Evolutionary conservation across 1,284 basidiomycete species (phyloP).

Genomic region (Baeospora myosura): DNA sequence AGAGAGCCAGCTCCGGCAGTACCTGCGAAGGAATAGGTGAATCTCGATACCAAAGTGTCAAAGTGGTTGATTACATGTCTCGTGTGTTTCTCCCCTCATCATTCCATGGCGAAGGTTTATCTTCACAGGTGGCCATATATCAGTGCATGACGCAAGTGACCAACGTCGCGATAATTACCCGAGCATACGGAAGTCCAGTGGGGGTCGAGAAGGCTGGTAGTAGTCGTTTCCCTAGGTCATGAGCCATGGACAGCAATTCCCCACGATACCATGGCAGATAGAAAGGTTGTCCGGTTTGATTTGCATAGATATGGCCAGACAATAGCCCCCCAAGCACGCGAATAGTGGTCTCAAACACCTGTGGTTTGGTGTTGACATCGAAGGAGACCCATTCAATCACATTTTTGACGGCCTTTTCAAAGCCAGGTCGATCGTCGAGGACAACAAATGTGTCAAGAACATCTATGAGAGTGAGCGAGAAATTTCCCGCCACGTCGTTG

Average conservation of each 20-base stretch:
- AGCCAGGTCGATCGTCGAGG: constrained; percentile 64
- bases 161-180: constrained; percentile 39
- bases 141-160: constrained; percentile 9
- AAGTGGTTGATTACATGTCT: constrained; percentile 68
- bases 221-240: constrained; percentile 78
- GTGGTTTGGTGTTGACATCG: constrained; percentile 84
- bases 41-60: no score
- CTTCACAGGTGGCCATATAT: constrained; percentile 28
- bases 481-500: constrained; percentile 86
- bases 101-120: constrained; percentile 73
- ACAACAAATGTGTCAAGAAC: constrained; percentile 78
- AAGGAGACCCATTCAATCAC: constrained; percentile 75
- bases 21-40: constrained; percentile 36
- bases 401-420: constrained; percentile 69
- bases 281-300: constrained; percentile 55
- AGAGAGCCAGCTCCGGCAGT: constrained; percentile 89
- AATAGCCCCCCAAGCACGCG: constrained; percentile 84
- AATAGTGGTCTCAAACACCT: constrained; percentile 89
- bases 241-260: constrained; percentile 71
- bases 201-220: constrained; percentile 84
- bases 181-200: constrained; percentile 84
- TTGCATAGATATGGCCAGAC: constrained; percentile 79
- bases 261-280: constrained; percentile 70
- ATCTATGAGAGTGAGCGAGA: constrained; percentile 76
- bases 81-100: constrained; percentile 58